Evolutionary conservation across 2,329 filamentous ascomycete species (phyloP).

Genomic region (Aureobasidium uvarum): DNA sequence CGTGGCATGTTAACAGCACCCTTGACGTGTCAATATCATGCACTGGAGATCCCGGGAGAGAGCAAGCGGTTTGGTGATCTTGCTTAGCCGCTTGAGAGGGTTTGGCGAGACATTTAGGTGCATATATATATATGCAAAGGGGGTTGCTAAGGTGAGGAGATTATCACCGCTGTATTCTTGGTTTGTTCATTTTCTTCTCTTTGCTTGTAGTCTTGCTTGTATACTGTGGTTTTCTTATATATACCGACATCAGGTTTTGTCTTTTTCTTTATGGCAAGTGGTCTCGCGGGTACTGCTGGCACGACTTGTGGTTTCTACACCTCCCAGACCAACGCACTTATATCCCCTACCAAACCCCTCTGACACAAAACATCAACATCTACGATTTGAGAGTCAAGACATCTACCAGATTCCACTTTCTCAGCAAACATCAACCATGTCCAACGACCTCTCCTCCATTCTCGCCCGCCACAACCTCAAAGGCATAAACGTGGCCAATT

Average conservation of each 20-base stretch:
- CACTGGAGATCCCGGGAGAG: background rate
- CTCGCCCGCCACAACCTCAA: conserved; percentile 19
- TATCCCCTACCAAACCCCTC: too few relatives aligned
- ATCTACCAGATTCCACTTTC: too few relatives aligned
- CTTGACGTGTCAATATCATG: background rate
- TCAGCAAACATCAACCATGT: background rate
- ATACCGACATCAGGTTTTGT: background rate
- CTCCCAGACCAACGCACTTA: too few relatives aligned
- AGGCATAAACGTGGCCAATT: conserved; percentile 16
- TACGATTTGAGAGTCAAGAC: background rate
- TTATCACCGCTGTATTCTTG: background rate
- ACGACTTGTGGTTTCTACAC: too few relatives aligned
- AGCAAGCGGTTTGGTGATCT: background rate
- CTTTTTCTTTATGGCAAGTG: too few relatives aligned
- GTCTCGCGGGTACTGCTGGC: too few relatives aligned
- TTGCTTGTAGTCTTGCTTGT: background rate
- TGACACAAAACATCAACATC: too few relatives aligned
- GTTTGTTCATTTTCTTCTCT: background rate
- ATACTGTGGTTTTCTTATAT: background rate
- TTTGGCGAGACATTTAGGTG: background rate
- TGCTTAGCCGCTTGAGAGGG: background rate
- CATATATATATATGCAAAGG: background rate
- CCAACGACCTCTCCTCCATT: conserved; percentile 4
- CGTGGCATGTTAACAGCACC: background rate
- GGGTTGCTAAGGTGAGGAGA: background rate